phyloP scores from a whole-genome alignment of 352 stramenopile species.

The Pythium guiyangense region DNA sequence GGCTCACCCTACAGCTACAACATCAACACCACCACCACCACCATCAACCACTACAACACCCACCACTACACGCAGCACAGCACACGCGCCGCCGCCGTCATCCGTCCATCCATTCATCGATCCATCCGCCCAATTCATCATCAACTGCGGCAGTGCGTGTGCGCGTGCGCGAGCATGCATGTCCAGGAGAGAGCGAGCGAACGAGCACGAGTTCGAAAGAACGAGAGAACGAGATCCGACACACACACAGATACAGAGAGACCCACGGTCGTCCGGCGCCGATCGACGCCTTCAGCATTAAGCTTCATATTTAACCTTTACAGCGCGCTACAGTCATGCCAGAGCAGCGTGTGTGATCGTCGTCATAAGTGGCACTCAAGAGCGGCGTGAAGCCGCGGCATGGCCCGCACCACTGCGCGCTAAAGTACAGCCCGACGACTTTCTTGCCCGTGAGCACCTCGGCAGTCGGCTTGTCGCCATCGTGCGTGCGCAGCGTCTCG shows the following conservation, averaged over 20 bases:
- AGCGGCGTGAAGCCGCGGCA: not conserved
- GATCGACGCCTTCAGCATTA: not conserved
- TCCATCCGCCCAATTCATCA: too few relatives aligned
- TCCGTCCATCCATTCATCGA: too few relatives aligned
- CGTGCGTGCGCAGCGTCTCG: too few relatives aligned
- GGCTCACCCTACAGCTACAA: not conserved
- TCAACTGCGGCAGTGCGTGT: slow-evolving; percentile 2
- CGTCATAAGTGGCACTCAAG: not conserved
- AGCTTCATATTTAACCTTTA: slow-evolving; percentile 12
- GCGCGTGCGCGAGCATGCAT: slow-evolving; percentile 1
- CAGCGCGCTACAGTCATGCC: slow-evolving; percentile 8
- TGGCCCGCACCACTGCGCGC: not conserved
- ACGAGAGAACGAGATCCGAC: too few relatives aligned
- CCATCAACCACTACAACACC: not conserved
- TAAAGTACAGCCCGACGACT: not conserved
- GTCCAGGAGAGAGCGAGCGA: slow-evolving; percentile 1
- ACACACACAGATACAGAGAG: not conserved
- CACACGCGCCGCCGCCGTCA: too few relatives aligned
- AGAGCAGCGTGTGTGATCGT: slow-evolving; percentile 11
- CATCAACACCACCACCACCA: not conserved
- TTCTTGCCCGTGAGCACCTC: not conserved
- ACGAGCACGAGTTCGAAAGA: too few relatives aligned
- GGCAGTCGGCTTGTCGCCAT: not conserved
- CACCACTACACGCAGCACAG: too few relatives aligned
- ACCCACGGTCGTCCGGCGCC: not conserved